Base-by-base conservation (phyloP, 2,329 filamentous ascomycete species). In the Fusarium concolor region DNA sequence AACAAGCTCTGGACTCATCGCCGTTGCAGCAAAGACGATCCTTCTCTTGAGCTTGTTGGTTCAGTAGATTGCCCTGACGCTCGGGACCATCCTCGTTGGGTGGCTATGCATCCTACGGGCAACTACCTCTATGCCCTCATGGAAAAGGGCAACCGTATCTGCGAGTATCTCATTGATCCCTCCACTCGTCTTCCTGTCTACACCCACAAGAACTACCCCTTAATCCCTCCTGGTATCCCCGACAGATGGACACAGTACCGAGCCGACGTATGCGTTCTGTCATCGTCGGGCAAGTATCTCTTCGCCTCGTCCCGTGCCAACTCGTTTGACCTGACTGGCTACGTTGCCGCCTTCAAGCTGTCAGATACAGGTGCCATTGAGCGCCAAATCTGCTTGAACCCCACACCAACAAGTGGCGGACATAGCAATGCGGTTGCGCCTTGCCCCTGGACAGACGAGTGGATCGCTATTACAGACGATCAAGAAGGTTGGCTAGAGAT, bases 371-470 rank as follows among this genome's bases (percentile, higher is more conserved):
- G 93, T 3, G 86, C 87, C 67, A 90, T 97, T 57, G 90, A 94
- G 82, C 81, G 85, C 42, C 93, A 96, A 82, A 87, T 96, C 47
- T 93, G 89, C 75, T 83, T 96, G 47, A 92, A 93, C 75, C 92
- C 93, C 0, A 97, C 93, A 4, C 92, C 92, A 3, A 96, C 92
- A 4, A 94, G 92, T 75, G 93, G 93, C 44, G 93, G 93, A 0
- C 93, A 97, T 79, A 94, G 91, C 64, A 97, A 97, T 75, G 93
- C 93, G 0, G 92, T 96, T n/a, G 87, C 88, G 58, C 93, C 93
- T 2, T 93, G 91, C 76, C 90, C 92, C 62, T 96, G 92, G 87
- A 91, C 84, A 62, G 93, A 96, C 74, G 93, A 96, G 80, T 97
- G 92, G 92, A 74, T 97, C n/a, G 93, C 93, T 18, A 85, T 97